Conservation (phyloP, 2,329 filamentous ascomycete species). For the Neurospora sp. region DNA sequence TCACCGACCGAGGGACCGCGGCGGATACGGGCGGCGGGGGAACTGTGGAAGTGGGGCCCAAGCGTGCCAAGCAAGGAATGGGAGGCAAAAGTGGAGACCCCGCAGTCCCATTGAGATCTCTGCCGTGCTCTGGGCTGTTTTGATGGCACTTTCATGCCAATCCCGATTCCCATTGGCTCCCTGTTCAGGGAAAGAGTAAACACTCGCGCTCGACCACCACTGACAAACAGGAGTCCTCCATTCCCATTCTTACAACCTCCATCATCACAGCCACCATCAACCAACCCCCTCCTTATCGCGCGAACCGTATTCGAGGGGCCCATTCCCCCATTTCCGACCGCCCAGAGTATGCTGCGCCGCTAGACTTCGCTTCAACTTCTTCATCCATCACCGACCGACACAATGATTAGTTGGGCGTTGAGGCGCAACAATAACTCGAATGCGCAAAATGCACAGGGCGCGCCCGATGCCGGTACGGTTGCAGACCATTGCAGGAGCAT, state of each 20-base stretch:
- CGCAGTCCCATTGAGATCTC: not conserved
- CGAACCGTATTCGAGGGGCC: not conserved
- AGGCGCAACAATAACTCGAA: constrained; percentile 27
- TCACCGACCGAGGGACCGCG: not conserved
- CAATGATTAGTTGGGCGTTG: constrained; percentile 53
- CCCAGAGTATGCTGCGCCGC: not conserved
- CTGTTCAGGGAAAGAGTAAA: constrained; percentile 3
- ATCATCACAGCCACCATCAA: not conserved
- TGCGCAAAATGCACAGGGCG: constrained; percentile 30
- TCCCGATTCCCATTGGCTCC: not conserved
- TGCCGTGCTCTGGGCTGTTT: not conserved
- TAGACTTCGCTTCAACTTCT: not conserved
- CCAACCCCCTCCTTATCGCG: not conserved
- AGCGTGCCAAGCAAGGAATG: not conserved
- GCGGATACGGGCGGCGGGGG: not conserved
- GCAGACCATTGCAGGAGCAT: not conserved
- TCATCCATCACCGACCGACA: constrained; percentile 3
- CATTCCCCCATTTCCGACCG: not conserved
- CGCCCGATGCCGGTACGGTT: constrained; percentile 9
- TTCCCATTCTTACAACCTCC: not conserved
- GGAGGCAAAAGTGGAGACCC: not conserved
- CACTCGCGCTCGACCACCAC: not conserved
- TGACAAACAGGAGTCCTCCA: not conserved
- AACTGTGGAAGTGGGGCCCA: not conserved
- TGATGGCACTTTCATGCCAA: not conserved